These are phyloP conservation scores for Candida arabinofermentans DNA, from an alignment of 805 yeast species.

Conservation along the genomic window DNA sequence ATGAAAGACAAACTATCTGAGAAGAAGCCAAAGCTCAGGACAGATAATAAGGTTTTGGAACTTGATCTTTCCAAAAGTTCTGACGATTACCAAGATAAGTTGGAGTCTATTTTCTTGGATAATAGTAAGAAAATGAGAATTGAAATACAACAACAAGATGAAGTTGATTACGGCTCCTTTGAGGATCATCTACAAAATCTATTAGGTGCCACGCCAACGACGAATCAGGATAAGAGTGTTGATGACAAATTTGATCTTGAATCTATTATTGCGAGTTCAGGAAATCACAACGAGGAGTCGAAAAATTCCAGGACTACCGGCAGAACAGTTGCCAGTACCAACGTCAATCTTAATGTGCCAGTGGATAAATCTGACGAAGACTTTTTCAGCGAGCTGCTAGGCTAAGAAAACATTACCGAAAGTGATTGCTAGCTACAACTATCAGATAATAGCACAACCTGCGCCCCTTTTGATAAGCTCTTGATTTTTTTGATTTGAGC, in stretches of 20 bases:
- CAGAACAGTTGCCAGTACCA: background rate
- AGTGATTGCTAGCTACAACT: no score
- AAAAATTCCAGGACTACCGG: background rate
- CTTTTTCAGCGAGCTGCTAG: constrained; percentile 17
- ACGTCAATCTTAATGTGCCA: background rate
- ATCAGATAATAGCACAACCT: no score
- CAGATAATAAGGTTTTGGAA: constrained; percentile 13
- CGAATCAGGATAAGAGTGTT: background rate
- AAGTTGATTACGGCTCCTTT: constrained; percentile 5
- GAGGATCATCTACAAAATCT: constrained; percentile 22
- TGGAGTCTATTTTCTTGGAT: constrained; percentile 11
- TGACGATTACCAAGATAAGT: constrained; percentile 8
- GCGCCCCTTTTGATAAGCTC: background rate
- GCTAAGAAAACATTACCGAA: no score
- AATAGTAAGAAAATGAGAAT: constrained; percentile 1
- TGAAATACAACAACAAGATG: background rate
- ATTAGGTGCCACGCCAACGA: constrained; percentile 6
- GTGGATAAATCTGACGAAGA: constrained; percentile 11
- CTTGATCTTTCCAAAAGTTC: constrained; percentile 4
- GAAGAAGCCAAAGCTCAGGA: background rate
- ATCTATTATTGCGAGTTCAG: background rate
- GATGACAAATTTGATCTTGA: background rate
- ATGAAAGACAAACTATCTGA: constrained; percentile 11
- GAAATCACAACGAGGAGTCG: no score
- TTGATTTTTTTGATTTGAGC: background rate